Evolutionary conservation across 495 filamentous ascomycete species (phyloP).

Genomic region (Halenospora varia): DNA sequence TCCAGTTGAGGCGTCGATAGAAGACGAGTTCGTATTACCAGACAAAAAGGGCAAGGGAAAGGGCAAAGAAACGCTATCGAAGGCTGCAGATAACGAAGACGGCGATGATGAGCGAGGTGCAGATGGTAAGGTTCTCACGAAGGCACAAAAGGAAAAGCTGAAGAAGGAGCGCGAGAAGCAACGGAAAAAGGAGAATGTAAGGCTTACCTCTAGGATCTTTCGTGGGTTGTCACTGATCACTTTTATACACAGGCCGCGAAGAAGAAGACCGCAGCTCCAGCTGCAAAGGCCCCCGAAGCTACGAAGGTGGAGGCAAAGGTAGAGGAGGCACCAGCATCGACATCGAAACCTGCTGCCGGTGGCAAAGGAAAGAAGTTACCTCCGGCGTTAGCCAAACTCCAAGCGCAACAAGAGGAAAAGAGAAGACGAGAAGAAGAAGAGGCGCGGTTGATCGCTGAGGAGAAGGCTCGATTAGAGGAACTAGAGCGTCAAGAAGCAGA

Average conservation of each 20-base stretch:
- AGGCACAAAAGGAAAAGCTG: slow-evolving; percentile 94
- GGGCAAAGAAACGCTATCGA: slow-evolving; percentile 53
- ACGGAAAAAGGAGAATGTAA: slow-evolving; percentile 84
- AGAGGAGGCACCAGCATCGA: slow-evolving; percentile 24
- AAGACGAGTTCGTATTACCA: slow-evolving; percentile 81
- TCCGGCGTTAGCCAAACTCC: slow-evolving; percentile 72
- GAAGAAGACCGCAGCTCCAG: slow-evolving; percentile 56
- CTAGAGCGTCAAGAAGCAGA: slow-evolving; percentile 63
- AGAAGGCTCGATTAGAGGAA: slow-evolving; percentile 69
- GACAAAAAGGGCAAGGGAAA: slow-evolving; percentile 91
- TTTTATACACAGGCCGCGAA: slow-evolving; percentile 52
- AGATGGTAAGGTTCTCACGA: slow-evolving; percentile 70
- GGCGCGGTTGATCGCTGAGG: slow-evolving; percentile 63
- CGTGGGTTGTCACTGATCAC: slow-evolving; percentile 9
- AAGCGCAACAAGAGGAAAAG: slow-evolving; percentile 88
- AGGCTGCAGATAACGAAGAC: slow-evolving; percentile 41
- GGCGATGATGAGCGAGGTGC: slow-evolving; percentile 54
- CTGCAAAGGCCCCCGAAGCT: slow-evolving; percentile 46
- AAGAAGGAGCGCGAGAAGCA: slow-evolving; percentile 96
- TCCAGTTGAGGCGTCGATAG: slow-evolving; percentile 79
- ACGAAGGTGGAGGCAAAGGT: slow-evolving; percentile 39
- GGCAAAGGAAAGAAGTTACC: slow-evolving; percentile 94
- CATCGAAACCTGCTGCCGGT: slow-evolving; percentile 35
- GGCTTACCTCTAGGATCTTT: slow-evolving; percentile 15
- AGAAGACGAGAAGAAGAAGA: slow-evolving; percentile 71